Conservation (phyloP, 129 eudicot genomes). For the Arctium lappa region DNA sequence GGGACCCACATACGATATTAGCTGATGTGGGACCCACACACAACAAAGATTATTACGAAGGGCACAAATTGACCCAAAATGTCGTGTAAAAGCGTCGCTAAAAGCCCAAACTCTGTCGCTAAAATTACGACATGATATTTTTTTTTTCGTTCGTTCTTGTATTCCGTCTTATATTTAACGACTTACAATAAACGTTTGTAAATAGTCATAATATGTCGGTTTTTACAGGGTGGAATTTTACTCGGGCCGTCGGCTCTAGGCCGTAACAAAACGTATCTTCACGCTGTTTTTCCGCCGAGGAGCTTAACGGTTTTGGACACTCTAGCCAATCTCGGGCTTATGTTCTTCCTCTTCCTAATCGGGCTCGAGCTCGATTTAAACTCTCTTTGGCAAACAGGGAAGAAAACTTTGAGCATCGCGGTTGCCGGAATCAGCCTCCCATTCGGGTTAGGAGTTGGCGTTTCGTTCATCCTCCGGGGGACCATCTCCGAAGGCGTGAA, state of each 20-base stretch:
- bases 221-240: conserved; percentile 31
- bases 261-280: background rate
- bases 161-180: background rate
- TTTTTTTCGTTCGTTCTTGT: background rate
- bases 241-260: conserved; percentile 35
- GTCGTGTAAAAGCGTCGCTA: no score
- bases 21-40: no score
- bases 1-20: no score
- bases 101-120: no score
- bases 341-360: conserved; percentile 27
- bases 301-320: conserved; percentile 21
- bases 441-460: background rate
- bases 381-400: background rate
- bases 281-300: conserved; percentile 17
- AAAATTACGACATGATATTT: no score
- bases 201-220: background rate
- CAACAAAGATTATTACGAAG: no score
- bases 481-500: background rate
- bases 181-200: background rate
- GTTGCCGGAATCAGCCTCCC: conserved; percentile 21
- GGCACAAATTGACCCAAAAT: no score
- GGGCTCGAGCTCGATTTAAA: conserved; percentile 31
- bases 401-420: conserved; percentile 17
- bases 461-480: background rate
- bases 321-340: conserved; percentile 35